A percentile compares a stretch with the other conserved stretches of the same genome.
Evolutionary conservation across 805 yeast genomes (phyloP).

Genomic region (Clavispora asparagi): DNA sequence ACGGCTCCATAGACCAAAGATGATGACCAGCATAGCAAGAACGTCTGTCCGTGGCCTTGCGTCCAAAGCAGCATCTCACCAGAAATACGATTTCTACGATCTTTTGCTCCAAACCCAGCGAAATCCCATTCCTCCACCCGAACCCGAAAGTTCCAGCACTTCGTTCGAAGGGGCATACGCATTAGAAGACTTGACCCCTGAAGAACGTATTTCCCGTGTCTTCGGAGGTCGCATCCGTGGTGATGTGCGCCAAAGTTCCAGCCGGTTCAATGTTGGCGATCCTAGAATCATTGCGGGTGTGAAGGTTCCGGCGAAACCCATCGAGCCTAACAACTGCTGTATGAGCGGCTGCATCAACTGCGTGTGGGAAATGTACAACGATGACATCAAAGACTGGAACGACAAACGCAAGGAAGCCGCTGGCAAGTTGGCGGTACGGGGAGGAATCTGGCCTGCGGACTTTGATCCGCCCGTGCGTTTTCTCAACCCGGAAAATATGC

Average conservation of each 20-base stretch:
- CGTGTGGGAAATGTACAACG: slow-evolving; percentile 91
- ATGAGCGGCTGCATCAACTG: slow-evolving; percentile 97
- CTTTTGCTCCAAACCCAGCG: slow-evolving; percentile 26
- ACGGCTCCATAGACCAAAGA: background rate
- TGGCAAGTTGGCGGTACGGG: slow-evolving; percentile 25
- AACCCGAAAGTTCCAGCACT: background rate
- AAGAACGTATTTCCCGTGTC: slow-evolving; percentile 43
- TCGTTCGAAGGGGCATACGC: slow-evolving; percentile 30
- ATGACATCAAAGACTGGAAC: slow-evolving; percentile 84
- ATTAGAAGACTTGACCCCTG: slow-evolving; percentile 30
- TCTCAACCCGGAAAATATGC: slow-evolving; percentile 30
- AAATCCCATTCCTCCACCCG: background rate
- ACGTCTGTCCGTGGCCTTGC: background rate
- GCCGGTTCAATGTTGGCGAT: slow-evolving; percentile 32
- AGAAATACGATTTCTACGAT: slow-evolving; percentile 31
- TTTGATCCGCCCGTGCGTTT: slow-evolving; percentile 36
- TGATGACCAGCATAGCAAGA: background rate
- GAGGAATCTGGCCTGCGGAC: slow-evolving; percentile 41
- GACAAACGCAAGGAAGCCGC: slow-evolving; percentile 55
- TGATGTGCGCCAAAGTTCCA: slow-evolving; percentile 38
- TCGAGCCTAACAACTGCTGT: slow-evolving; percentile 93
- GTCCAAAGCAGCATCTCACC: background rate
- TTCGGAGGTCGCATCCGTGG: slow-evolving; percentile 58
- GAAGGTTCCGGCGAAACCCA: slow-evolving; percentile 74
- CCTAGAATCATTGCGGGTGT: slow-evolving; percentile 51